These are phyloP conservation scores for Plantago lanceolata DNA, from an alignment of 305 asterid genomes.

Conservation along the genomic window DNA sequence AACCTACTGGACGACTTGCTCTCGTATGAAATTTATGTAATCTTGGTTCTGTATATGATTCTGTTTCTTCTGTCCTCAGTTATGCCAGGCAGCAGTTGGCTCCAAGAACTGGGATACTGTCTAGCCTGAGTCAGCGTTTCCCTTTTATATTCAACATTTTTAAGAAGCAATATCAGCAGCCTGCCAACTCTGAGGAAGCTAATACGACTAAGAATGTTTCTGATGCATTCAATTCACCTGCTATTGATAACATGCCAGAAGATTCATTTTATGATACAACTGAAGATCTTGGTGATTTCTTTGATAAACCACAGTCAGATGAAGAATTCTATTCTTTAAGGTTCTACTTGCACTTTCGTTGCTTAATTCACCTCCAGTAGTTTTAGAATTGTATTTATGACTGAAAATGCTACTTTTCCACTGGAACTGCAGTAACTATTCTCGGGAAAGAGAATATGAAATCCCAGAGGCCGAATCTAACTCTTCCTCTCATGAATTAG, in stretches of 20 bases:
- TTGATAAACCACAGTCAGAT: constrained; percentile 31
- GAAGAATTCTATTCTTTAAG: constrained; percentile 45
- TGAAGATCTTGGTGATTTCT: constrained; percentile 35
- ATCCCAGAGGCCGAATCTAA: constrained; percentile 31
- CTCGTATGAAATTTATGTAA: constrained; percentile 10
- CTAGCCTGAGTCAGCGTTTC: constrained; percentile 67
- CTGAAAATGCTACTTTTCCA: constrained; percentile 25
- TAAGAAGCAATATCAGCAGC: constrained; percentile 55
- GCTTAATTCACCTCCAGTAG: constrained; percentile 22
- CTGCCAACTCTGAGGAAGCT: constrained; percentile 32
- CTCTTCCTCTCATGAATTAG: constrained; percentile 33
- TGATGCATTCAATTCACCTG: constrained; percentile 33
- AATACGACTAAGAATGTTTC: constrained; percentile 29
- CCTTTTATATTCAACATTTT: constrained; percentile 78
- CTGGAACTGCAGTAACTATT: constrained; percentile 33
- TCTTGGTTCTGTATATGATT: constrained; percentile 20
- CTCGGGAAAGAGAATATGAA: constrained; percentile 46
- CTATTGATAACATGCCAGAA: constrained; percentile 28
- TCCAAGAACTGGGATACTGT: constrained; percentile 57
- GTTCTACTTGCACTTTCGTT: constrained; percentile 32
- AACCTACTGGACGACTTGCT: constrained; percentile 9
- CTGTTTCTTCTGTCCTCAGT: constrained; percentile 38
- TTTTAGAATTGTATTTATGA: constrained; percentile 24
- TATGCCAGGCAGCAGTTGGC: constrained; percentile 40
- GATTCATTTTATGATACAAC: constrained; percentile 26